A percentile compares a stretch with the other conserved stretches of the same genome.
Evolutionary conservation across 2,329 filamentous ascomycete genomes (phyloP).

Genomic region (Myriosclerotinia curreyana): DNA sequence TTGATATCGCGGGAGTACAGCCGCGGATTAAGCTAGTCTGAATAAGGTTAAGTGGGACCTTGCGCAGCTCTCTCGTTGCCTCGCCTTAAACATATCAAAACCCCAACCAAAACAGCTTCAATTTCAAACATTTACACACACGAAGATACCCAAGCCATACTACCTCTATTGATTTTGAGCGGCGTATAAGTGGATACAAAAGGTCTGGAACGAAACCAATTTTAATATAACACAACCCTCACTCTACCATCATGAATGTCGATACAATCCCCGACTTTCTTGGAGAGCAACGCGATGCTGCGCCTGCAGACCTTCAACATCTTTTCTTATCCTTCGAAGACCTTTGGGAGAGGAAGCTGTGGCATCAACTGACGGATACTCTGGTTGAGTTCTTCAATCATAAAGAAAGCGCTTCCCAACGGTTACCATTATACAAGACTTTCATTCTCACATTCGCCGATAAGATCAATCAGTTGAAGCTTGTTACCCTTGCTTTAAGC

Average conservation of each 20-base stretch:
- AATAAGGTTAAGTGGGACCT: conserved; percentile 17
- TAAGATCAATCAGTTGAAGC: conserved; percentile 98
- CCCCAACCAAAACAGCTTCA: conserved; percentile 14
- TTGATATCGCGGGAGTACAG: conserved; percentile 22
- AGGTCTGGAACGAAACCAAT: not conserved
- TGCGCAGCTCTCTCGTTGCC: conserved; percentile 23
- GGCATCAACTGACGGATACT: conserved; percentile 94
- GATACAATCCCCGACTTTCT: conserved; percentile 92
- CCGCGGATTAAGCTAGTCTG: conserved; percentile 17
- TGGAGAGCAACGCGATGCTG: conserved; percentile 80
- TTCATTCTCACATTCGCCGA: conserved; percentile 96
- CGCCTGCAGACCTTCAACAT: conserved; percentile 82
- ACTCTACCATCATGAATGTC: conserved; percentile 62
- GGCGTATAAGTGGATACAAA: not conserved
- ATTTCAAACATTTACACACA: conserved; percentile 13
- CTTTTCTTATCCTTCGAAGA: conserved; percentile 92
- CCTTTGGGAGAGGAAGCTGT: conserved; percentile 96
- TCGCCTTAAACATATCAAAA: conserved; percentile 23
- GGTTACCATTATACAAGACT: conserved; percentile 85
- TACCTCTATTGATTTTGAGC: not conserved
- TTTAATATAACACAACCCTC: not conserved
- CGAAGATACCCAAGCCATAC: conserved; percentile 13
- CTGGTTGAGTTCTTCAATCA: conserved; percentile 85
- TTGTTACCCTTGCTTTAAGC: conserved; percentile 85
- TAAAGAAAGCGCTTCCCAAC: conserved; percentile 75